These are phyloP conservation scores for Clarireedia sp. DNA, from an alignment of 2,329 filamentous ascomycete species.

Conservation along the genomic window DNA sequence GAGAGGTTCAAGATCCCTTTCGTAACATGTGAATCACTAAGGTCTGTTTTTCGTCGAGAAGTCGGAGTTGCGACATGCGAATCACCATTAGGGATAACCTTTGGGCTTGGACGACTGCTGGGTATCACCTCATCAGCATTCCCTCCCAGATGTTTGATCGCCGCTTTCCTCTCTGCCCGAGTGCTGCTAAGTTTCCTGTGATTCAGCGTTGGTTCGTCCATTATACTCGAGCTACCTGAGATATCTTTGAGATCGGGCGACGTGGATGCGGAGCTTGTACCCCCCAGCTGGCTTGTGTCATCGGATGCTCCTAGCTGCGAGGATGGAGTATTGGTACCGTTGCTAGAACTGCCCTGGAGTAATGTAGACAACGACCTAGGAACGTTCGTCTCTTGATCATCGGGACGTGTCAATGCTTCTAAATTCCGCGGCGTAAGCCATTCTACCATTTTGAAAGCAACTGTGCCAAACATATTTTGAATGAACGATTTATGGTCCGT, in stretches of 20 bases:
- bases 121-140: not conserved
- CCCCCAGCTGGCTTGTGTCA: not conserved
- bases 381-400: not conserved
- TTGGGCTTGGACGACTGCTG: slow-evolving; percentile 1
- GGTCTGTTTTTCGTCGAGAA: slow-evolving; percentile 15
- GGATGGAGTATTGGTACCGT: not conserved
- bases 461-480: slow-evolving; percentile 58
- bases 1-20: slow-evolving; percentile 21
- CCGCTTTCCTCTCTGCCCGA: not conserved
- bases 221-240: not conserved
- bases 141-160: not conserved
- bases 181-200: not conserved
- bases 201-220: not conserved
- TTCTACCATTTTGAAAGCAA: slow-evolving; percentile 61
- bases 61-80: slow-evolving; percentile 6
- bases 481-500: slow-evolving; percentile 56
- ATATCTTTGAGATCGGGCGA: not conserved
- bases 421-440: slow-evolving; percentile 53
- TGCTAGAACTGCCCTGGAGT: not conserved
- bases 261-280: not conserved
- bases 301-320: not conserved
- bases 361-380: not conserved
- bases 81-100: slow-evolving; percentile 8
- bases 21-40: slow-evolving; percentile 20
- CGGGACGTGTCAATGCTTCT: slow-evolving; percentile 15